phyloP scores from a whole-genome alignment of 805 yeast species.

The Ogataea ramenticola region DNA sequence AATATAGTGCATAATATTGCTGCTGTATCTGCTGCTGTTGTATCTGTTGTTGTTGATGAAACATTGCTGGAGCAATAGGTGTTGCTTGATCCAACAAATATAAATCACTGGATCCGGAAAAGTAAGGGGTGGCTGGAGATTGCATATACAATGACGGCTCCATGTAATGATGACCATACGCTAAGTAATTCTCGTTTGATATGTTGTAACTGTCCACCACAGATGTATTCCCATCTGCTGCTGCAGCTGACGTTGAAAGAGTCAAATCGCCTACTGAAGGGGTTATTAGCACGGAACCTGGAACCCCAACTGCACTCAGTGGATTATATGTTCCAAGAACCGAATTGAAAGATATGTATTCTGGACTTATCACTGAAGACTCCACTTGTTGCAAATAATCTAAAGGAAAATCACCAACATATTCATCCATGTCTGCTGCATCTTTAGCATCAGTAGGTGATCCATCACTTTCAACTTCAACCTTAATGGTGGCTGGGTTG shows the following conservation, averaged over 20 bases:
- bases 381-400: constrained; percentile 42
- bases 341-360: not conserved
- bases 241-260: constrained; percentile 17
- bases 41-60: constrained; percentile 7
- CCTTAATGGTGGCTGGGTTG: too few species aligned
- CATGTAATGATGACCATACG: constrained; percentile 15
- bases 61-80: constrained; percentile 22
- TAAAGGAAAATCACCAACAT: constrained; percentile 63
- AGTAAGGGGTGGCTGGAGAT: constrained; percentile 11
- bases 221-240: constrained; percentile 10
- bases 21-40: not conserved
- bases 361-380: constrained; percentile 32
- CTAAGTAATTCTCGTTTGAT: constrained; percentile 9
- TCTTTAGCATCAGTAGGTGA: too few species aligned
- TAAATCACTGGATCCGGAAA: constrained; percentile 10
- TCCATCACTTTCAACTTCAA: too few species aligned
- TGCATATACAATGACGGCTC: constrained; percentile 19
- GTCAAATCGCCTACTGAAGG: constrained; percentile 4
- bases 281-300: constrained; percentile 9
- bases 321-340: constrained; percentile 1
- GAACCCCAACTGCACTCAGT: not conserved
- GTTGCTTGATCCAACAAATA: constrained; percentile 21
- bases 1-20: not conserved
- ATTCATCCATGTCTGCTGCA: too few species aligned
- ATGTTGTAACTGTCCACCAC: constrained; percentile 4